Evolutionary conservation across 140 eudicot genomes (phyloP).

Genomic region (Stevia rebaudiana): DNA sequence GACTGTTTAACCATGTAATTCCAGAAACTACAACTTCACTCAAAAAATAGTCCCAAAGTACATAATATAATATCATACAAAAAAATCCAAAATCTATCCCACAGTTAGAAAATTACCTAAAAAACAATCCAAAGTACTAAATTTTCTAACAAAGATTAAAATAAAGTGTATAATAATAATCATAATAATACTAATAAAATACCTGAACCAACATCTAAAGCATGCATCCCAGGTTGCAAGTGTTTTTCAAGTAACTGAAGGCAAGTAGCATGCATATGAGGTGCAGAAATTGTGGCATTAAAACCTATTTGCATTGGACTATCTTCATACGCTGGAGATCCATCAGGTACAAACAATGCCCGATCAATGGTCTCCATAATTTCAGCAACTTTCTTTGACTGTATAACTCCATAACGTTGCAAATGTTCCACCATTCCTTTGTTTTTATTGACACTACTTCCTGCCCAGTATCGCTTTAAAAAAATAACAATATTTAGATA

Average conservation of each 20-base stretch:
- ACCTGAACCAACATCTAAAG: slow-evolving; percentile 98
- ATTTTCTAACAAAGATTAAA: no score
- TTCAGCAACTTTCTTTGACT: slow-evolving; percentile 68
- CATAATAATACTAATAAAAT: no score
- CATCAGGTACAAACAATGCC: slow-evolving; percentile 91
- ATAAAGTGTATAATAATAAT: no score
- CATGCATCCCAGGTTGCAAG: slow-evolving; percentile 94
- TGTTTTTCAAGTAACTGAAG: slow-evolving; percentile 75
- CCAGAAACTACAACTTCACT: no score
- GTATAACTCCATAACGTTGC: slow-evolving; percentile 57
- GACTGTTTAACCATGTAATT: no score
- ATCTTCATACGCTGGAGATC: slow-evolving; percentile 69
- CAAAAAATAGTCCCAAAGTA: no score
- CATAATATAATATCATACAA: no score
- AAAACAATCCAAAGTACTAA: no score
- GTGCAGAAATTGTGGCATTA: slow-evolving; percentile 95
- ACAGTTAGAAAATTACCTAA: no score
- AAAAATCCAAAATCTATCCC: no score
- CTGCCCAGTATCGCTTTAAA: slow-evolving; percentile 59
- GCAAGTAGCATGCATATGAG: slow-evolving; percentile 98
- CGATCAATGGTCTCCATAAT: slow-evolving; percentile 82
- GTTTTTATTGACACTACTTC: slow-evolving; percentile 47
- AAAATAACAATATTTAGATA: slow-evolving; percentile 21
- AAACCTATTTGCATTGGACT: slow-evolving; percentile 83
- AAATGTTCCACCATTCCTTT: slow-evolving; percentile 69